Evolutionary conservation across 495 filamentous ascomycete species (phyloP), one percentile per base, ranked within the genome.

Genomic region (Chlorociboria aeruginascens): DNA sequence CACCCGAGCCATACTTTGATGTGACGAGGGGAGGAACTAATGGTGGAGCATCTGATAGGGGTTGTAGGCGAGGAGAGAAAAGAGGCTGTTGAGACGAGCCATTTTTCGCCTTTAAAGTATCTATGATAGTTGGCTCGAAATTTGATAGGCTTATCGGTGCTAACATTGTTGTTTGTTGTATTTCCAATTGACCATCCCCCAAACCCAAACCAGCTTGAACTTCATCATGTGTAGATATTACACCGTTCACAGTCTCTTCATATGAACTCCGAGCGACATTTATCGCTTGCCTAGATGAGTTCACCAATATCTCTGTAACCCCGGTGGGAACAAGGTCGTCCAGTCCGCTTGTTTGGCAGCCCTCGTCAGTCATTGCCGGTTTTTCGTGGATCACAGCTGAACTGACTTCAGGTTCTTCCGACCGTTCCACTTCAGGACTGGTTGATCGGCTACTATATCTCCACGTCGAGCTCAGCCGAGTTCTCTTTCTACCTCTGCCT

Each of bases 401-500:
- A 25, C 20, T 25, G 20, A 25, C 20, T 25, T 25, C 20, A 31
- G 32, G 11, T 28, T 40, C 32, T 13, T 38, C 17, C 3, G 45
- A 38, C 9, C 55, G 49, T 10, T 71, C 46, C 29, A 31, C 30
- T 40, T 59, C 52, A 11, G 52, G 56, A 12, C 53, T 53, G 29
- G 51, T 51, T 17, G 51, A 46, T 17, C 65, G 58, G 51, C 83
- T 81, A 28, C 69, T 64, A 56, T 85, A 79, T 47, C 76, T 77
- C 89, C 88, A 95, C 17, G 76, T 69, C 8, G 64, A 72, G 53
- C 78, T 78, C 57, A 93, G 92, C 43, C 78, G 77, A 6, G 78
- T 73, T 39, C 78, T 75, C 65, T 94, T 95, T 31, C 72, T 77
- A 29, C 81, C 78, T 46, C 72, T 82, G 8, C 74, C 78, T 13